Base-by-base conservation (phyloP, 768 basidiomycete species). In the Xanthoconium purpureum region DNA sequence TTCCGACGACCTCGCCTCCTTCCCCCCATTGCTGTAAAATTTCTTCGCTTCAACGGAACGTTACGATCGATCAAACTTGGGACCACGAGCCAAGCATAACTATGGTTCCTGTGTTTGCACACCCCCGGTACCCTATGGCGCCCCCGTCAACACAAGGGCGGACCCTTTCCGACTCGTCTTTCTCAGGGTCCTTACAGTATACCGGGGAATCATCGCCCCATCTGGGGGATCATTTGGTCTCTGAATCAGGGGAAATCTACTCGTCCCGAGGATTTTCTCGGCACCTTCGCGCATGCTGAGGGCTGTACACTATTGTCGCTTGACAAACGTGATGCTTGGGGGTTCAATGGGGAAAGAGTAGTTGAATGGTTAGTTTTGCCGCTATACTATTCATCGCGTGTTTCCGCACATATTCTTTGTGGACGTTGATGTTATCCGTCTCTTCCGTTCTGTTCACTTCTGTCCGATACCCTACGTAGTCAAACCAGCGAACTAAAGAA, bases 161-260 rank as follows among this genome's bases (percentile, higher is more conserved):
- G 20, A 32, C 38, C 48, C 43, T 47, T 39, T 24, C 29, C 40
- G 13, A 55, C 17, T 38, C 33, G 28, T 15, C 55, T 33, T 46
- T 48, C 38, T 28, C 36, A 11, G 38, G 11, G 2, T 38, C 54
- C 14, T 30, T 37, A 4, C 48, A 52, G 38, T 29, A 29, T 36
- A 32, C 55, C 29, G 54, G 3, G 24, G 24, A 24, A 6, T 44
- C 55, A 24, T n/a, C 45, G 8, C 54, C 32, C 24, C 14, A 4
- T 14, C 37, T 13, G 3, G 48, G 20, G 37, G 24, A 20, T 47
- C 52, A 44, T 37, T n/a, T 37, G 6, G 37, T 43, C 47, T 50
- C 65, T 33, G 57, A 55, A 32, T 49, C 36, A 35, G 28, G 24
- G 45, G 32, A 40, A 28, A 11, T 43, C 50, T 39, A 58, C 46